Base-by-base conservation (phyloP, 169 alveolate species). In the Ophryocystis elektroscirrha region DNA sequence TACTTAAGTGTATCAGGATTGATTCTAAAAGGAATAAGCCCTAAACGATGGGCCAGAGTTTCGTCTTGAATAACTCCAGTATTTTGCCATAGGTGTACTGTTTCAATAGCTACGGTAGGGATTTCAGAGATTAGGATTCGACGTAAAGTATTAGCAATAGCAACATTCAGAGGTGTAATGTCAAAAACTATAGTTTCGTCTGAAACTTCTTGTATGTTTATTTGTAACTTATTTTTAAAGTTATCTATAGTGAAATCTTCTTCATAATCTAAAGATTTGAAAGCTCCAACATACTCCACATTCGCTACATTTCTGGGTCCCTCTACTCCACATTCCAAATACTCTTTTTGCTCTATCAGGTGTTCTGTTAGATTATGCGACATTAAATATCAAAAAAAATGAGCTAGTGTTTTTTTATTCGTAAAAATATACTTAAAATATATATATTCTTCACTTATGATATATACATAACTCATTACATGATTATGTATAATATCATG, bases 51-150 rank as follows among this genome's bases (percentile, higher is more conserved):
- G 16, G 95, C 88, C 27, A 93, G 65, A 5, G 86, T 89, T 65
- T 93, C 99, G 74, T 93, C 99, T 47, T 93, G 97, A 39, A 93
- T 73, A 1, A 91, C 90, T 16, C 80, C 80, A 0, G 87, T 78
- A 44, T 78, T 78, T 50, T 78, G 86, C 58, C 49, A 42, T 9
- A 43, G 25, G 44, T 35, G 50, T 6, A 61, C 60, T 23, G 59
- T 64, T 61, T 87, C 93, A 32, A 84, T 76, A 6, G 94, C 93
- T 69, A 84, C 81, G 38, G 93, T 80, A 12, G 93, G 94, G 0
- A 84, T 79, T 56, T 87, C 96, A 0, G 91, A 84, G 26, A 87
- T 63, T 53, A 87, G 71, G 25, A 81, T 73, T 47, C 96, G 62
- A 32, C 96, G 58, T 19, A 84, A 52, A 3, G 96, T 79, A 64